phyloP scores from a whole-genome alignment of 768 basidiomycete species.

The Leccinum subgranulosum region DNA sequence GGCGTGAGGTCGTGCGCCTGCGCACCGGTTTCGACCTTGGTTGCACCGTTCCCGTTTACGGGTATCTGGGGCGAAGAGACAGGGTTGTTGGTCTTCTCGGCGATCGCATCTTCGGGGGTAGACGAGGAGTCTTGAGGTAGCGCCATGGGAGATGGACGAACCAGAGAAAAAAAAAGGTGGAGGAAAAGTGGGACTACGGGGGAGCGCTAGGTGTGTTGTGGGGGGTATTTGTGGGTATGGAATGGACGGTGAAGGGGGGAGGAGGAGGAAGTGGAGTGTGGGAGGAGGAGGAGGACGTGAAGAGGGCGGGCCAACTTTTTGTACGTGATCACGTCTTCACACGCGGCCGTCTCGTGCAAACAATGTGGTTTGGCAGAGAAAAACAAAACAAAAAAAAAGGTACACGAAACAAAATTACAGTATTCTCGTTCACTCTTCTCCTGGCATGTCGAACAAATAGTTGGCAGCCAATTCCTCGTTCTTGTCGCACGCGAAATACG shows the following conservation, averaged over 20 bases:
- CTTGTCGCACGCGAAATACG: conserved; percentile 93
- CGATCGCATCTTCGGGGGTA: conserved; percentile 11
- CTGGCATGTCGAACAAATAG: conserved; percentile 80
- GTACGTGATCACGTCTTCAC: conserved; percentile 32
- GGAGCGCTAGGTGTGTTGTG: background rate
- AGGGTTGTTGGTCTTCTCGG: conserved; percentile 22
- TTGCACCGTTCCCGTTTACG: conserved; percentile 26
- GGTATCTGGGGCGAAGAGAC: conserved; percentile 17
- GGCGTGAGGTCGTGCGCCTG: conserved; percentile 29
- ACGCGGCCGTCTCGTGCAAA: conserved; percentile 26
- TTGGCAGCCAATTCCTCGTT: conserved; percentile 97
- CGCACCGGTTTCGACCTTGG: conserved; percentile 19
- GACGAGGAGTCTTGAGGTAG: conserved; percentile 18
- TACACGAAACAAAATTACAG: conserved; percentile 1
- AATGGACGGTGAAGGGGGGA: background rate
- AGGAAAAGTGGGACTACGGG: background rate
- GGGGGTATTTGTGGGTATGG: conserved; percentile 32
- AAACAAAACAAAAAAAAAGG: background rate
- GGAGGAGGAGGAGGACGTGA: conserved; percentile 17
- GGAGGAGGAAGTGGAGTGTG: conserved; percentile 12
- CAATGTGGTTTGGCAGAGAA: conserved; percentile 18
- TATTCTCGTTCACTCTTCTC: conserved; percentile 31
- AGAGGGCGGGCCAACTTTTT: conserved; percentile 23
- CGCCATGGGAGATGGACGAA: conserved; percentile 21
- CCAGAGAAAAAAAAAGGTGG: background rate